Conservation (phyloP, 345 rosid genomes). For the Kernera saxatilis region DNA sequence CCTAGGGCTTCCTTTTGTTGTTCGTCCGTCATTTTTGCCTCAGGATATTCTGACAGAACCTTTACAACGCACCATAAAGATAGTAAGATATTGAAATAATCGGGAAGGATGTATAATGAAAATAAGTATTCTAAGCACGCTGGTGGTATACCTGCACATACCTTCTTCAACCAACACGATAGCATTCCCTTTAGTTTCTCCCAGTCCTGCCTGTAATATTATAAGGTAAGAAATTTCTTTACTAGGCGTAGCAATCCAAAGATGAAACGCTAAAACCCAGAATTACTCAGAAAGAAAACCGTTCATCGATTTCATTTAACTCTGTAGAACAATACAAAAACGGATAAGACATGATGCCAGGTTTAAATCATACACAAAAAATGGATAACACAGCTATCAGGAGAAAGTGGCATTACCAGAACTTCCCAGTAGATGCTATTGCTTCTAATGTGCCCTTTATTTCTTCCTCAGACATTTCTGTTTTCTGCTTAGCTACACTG, state of each 20-base stretch:
- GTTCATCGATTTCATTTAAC: background rate
- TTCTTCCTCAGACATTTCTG: constrained; percentile 43
- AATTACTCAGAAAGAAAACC: background rate
- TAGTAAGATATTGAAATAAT: constrained; percentile 3
- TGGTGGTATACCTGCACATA: constrained; percentile 70
- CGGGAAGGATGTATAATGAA: background rate
- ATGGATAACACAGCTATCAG: background rate
- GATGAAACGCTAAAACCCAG: background rate
- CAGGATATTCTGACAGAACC: constrained; percentile 86
- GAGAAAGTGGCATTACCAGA: constrained; percentile 42
- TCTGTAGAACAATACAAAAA: background rate
- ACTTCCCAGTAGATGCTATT: constrained; percentile 72
- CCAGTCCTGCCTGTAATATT: constrained; percentile 73
- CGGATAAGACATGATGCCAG: background rate
- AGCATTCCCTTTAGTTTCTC: constrained; percentile 66
- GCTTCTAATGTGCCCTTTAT: constrained; percentile 43
- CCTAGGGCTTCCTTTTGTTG: constrained; percentile 63
- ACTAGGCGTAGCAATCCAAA: background rate
- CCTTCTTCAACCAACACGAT: constrained; percentile 93
- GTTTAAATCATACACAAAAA: background rate
- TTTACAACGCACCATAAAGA: constrained; percentile 31
- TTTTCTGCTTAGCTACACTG: constrained; percentile 34
- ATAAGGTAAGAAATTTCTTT: background rate
- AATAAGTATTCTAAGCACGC: constrained; percentile 7
- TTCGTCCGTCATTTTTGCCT: constrained; percentile 56